Evolutionary conservation across 1,284 basidiomycete genomes (phyloP), one percentile per base, ranked within the genome.

Genomic region (Marasmius sp.): DNA sequence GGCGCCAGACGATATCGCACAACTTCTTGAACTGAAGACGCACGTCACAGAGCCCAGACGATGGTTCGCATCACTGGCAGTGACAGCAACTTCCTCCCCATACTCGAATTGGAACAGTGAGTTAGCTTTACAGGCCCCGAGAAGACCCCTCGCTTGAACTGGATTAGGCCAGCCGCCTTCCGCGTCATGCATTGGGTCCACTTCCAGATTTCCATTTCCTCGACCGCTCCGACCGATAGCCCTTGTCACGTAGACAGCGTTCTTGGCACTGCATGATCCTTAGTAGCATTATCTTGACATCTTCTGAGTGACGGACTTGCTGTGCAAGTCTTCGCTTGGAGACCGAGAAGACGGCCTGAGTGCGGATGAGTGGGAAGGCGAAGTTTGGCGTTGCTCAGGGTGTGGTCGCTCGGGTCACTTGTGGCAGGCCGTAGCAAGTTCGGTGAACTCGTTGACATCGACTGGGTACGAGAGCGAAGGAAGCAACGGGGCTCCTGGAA

Each of bases 1-100:
- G 48, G 20, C 16, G 43, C 18, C 7, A 47, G 60, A 38, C 59
- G 59, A 38, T 7, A 41, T 48, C 6, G 33, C 27, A 27, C 27
- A n/a, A 48, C 53, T 60, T 60, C 50, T 38, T 45, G 43, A 34
- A 27, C 39, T 11, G 11, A 48, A 11, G 45, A 74, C 86, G 52
- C 68, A 95, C 95, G 98, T 97, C 36, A 93, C 87, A 0, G 93
- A 89, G 0, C 96, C 95, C 10, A 94, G 94, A 73, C 95, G 97
- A 71, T 98, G 96, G 70, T 97, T 98, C 1, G 96, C 95, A 67
- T 96, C 92, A 14, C 98, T 76, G 3, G 93, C 80, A 0, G 94
- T 97, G 61, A 95, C 85, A 0, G 71, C 74, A 61, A 89, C 84
- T 10, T 78, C 78, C 6, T 84, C 79, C 8, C 77, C 81, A 20